phyloP scores from a whole-genome alignment of 208 protist genomes.

The Leishmania lainsoni region DNA sequence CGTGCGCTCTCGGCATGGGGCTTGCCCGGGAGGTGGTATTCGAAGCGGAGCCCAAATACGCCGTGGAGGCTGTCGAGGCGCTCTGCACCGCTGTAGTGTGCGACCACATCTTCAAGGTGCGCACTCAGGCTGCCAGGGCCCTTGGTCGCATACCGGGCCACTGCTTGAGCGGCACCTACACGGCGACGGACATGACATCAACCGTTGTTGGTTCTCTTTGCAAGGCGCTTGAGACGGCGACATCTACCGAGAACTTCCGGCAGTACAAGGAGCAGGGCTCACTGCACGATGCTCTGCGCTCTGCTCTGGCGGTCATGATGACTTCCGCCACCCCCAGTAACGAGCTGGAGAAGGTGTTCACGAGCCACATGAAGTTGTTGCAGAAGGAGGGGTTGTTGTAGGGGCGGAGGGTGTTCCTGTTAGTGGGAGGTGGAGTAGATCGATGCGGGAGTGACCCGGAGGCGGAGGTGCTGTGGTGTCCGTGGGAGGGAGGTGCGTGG shows the following conservation, averaged over 20 bases:
- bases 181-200: constrained; percentile 43
- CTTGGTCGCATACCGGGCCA: constrained; percentile 37
- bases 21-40: constrained; percentile 59
- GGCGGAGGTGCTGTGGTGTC: not conserved
- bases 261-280: constrained; percentile 74
- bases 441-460: not conserved
- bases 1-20: constrained; percentile 63
- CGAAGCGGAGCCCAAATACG: constrained; percentile 64
- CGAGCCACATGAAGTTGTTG: constrained; percentile 49
- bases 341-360: constrained; percentile 58
- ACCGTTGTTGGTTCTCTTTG: constrained; percentile 63
- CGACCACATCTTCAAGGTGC: constrained; percentile 84
- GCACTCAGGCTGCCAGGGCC: constrained; percentile 71
- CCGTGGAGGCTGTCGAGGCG: constrained; percentile 51
- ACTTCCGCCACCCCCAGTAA: constrained; percentile 52
- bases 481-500: too few species aligned
- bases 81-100: constrained; percentile 51
- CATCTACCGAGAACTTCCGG: constrained; percentile 57
- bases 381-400: constrained; percentile 52
- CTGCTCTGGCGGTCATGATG: constrained; percentile 46
- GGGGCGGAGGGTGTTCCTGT: not conserved
- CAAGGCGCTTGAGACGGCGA: constrained; percentile 46
- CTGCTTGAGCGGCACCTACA: constrained; percentile 40
- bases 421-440: not conserved
- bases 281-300: constrained; percentile 42